Conservation (phyloP, 2,329 filamentous ascomycete genomes). For the Fusarium multiceps region DNA sequence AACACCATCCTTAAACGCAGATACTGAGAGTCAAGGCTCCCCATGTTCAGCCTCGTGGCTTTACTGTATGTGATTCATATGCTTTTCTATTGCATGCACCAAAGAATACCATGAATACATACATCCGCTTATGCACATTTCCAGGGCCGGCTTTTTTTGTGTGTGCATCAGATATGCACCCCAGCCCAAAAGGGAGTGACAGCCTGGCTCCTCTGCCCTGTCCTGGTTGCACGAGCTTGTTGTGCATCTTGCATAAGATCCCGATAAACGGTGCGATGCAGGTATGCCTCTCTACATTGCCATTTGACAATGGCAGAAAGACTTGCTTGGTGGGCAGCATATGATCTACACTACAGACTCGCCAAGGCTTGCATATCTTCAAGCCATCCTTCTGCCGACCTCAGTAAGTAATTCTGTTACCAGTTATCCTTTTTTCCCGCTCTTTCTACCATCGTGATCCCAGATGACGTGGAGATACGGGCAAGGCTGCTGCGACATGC, state of each 20-base stretch:
- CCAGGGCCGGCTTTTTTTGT: constrained; percentile 29
- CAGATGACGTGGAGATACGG: constrained; percentile 3
- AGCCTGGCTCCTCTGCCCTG: constrained; percentile 38
- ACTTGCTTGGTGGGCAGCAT: constrained; percentile 41
- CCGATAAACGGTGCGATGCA: constrained; percentile 43
- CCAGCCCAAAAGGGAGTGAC: constrained; percentile 27
- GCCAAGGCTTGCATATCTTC: constrained; percentile 26
- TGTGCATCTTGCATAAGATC: constrained; percentile 46
- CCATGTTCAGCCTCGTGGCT: constrained; percentile 31
- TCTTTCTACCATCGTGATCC: constrained; percentile 4
- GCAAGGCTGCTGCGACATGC: constrained; percentile 1
- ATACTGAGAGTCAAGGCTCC: neutral
- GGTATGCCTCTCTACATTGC: constrained; percentile 28
- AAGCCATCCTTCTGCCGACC: neutral
- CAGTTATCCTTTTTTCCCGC: neutral
- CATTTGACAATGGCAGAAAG: constrained; percentile 32
- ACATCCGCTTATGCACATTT: constrained; percentile 41
- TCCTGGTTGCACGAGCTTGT: constrained; percentile 41
- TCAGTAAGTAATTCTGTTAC: neutral
- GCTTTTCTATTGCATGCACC: constrained; percentile 27
- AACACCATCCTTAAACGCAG: neutral
- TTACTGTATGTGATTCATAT: constrained; percentile 30
- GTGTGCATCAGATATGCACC: constrained; percentile 39
- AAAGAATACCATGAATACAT: constrained; percentile 23
- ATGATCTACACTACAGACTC: constrained; percentile 43